Percentiles rank a stretch among this genome's conserved stretches.
phyloP scores from a whole-genome alignment of 2,329 filamentous ascomycete genomes.

The Talaromyces sp. region DNA sequence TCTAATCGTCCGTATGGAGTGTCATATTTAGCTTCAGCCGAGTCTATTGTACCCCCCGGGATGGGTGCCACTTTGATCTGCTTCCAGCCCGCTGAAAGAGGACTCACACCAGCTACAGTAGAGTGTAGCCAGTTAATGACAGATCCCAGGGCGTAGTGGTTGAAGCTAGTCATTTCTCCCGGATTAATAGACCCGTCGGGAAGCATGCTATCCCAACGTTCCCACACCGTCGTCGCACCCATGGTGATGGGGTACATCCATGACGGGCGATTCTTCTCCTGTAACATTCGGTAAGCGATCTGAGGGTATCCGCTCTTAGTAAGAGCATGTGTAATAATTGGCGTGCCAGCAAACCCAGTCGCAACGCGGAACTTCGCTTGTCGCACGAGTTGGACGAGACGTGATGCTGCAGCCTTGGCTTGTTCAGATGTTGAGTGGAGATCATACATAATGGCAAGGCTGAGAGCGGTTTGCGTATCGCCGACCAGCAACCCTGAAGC shows the following conservation, averaged over 20 bases:
- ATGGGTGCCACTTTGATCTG: not conserved
- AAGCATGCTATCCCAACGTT: constrained; percentile 44
- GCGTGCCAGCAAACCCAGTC: constrained; percentile 38
- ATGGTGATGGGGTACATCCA: constrained; percentile 43
- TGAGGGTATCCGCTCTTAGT: constrained; percentile 20
- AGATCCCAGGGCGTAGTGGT: constrained; percentile 43
- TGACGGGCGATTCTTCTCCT: constrained; percentile 26
- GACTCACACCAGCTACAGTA: not conserved
- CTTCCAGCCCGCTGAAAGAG: not conserved
- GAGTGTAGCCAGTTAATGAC: constrained; percentile 42
- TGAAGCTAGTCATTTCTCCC: constrained; percentile 44
- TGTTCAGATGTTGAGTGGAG: not conserved
- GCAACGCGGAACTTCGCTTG: constrained; percentile 31
- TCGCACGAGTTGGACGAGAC: constrained; percentile 21
- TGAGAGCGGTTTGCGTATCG: constrained; percentile 37
- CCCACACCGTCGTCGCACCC: constrained; percentile 45
- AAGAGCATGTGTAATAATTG: constrained; percentile 29
- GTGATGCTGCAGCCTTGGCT: not conserved
- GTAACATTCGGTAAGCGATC: constrained; percentile 33
- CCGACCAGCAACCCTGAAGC: constrained; percentile 27
- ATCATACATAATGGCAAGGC: constrained; percentile 20
- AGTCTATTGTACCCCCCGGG: not conserved
- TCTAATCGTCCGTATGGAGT: not conserved
- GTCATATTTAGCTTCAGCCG: not conserved
- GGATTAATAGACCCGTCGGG: constrained; percentile 39